These are phyloP conservation scores for Arthrobotrys musiformis DNA, from an alignment of 2,329 filamentous ascomycete species.

Conservation along the genomic window DNA sequence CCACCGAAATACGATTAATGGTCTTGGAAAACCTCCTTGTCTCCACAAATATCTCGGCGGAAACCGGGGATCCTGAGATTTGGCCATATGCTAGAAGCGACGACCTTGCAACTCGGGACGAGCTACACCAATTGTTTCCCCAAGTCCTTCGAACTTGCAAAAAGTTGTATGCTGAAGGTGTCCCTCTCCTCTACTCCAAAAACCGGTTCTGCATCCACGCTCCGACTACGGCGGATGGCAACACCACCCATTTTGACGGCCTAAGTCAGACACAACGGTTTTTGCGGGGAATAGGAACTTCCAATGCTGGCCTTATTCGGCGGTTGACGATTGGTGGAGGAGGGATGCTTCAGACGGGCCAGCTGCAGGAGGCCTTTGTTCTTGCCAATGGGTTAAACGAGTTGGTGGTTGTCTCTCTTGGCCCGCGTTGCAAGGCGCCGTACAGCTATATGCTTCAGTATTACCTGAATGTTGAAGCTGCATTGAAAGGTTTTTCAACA, in stretches of 20 bases:
- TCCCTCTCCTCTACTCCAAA: constrained; percentile 40
- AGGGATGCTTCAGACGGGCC: constrained; percentile 34
- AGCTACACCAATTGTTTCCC: constrained; percentile 19
- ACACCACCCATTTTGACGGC: constrained; percentile 26
- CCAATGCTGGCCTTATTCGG: constrained; percentile 44
- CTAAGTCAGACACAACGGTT: constrained; percentile 34
- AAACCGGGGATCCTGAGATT: constrained; percentile 43
- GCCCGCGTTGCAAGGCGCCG: constrained; percentile 51
- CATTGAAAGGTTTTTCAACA: constrained; percentile 36
- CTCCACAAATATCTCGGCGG: constrained; percentile 26
- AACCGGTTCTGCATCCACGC: constrained; percentile 45
- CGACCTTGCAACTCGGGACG: constrained; percentile 25
- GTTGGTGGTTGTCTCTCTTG: constrained; percentile 38
- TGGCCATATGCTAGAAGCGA: constrained; percentile 30
- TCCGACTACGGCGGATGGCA: background rate
- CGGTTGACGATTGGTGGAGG: constrained; percentile 48
- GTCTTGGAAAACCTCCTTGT: constrained; percentile 45
- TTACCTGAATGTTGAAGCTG: constrained; percentile 48
- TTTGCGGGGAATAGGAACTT: constrained; percentile 42
- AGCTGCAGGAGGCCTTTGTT: constrained; percentile 39
- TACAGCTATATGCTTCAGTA: constrained; percentile 56
- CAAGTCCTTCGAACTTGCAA: constrained; percentile 48
- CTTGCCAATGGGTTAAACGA: constrained; percentile 35
- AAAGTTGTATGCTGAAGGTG: constrained; percentile 38
- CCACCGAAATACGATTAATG: constrained; percentile 44